Percentiles rank a stretch among this genome's conserved stretches.
Evolutionary conservation across 805 yeast genomes (phyloP).

Genomic region (Spencermartinsiella europaea): DNA sequence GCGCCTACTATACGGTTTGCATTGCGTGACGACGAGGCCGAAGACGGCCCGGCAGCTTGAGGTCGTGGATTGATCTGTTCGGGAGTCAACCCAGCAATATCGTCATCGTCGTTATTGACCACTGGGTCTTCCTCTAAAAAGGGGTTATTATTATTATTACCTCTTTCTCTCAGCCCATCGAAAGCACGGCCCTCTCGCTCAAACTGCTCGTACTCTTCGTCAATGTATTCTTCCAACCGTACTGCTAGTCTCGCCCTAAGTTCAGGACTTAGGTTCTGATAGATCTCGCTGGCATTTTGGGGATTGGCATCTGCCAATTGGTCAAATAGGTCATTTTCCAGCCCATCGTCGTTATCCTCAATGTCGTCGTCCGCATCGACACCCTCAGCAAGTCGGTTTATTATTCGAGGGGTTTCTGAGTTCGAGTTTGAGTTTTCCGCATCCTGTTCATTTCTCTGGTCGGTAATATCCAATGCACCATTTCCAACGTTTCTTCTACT

Average conservation of each 20-base stretch:
- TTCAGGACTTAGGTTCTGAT: neutral
- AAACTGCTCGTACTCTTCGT: neutral
- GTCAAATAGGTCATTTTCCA: neutral
- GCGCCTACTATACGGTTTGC: slow-evolving; percentile 25
- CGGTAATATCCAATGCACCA: too few species aligned
- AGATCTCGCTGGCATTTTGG: neutral
- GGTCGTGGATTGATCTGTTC: neutral
- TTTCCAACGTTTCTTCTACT: too few species aligned
- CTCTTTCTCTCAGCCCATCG: neutral
- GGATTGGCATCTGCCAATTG: neutral
- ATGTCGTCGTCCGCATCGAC: neutral
- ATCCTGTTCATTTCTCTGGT: too few species aligned
- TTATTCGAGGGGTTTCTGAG: too few species aligned
- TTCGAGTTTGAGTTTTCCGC: too few species aligned
- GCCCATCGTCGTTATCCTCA: neutral
- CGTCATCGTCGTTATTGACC: neutral
- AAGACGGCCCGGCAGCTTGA: neutral
- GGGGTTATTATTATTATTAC: neutral
- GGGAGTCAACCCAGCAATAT: neutral
- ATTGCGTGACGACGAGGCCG: slow-evolving; percentile 2
- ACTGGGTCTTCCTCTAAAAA: neutral
- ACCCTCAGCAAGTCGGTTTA: too few species aligned
- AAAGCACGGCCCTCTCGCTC: neutral
- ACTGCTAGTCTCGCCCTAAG: neutral
- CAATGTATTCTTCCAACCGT: neutral